phyloP scores from a whole-genome alignment of 768 basidiomycete species.

The Sporobolomyces phaffii region DNA sequence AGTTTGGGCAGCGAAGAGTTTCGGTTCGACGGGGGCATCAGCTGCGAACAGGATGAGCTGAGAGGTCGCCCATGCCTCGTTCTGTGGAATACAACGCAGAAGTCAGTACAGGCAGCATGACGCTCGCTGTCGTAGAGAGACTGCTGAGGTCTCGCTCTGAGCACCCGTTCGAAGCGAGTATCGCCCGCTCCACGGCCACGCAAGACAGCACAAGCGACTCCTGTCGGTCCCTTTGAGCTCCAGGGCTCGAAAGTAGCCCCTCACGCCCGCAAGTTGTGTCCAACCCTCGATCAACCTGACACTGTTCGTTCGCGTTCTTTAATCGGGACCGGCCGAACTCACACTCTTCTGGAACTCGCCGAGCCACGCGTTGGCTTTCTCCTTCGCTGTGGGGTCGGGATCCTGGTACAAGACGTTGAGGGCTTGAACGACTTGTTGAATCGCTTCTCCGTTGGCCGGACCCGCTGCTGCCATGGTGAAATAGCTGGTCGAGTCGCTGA shows the following conservation, averaged over 20 bases:
- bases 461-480: neutral
- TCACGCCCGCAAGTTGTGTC: neutral
- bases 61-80: conserved; percentile 93
- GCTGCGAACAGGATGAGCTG: conserved; percentile 79
- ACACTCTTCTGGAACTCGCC: conserved; percentile 99
- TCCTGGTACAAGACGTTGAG: conserved; percentile 48
- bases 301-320: neutral
- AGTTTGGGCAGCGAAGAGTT: conserved; percentile 93
- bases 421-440: conserved; percentile 44
- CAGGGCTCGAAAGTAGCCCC: too few species aligned
- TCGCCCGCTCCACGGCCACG: neutral
- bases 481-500: too few species aligned
- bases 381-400: conserved; percentile 75
- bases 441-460: conserved; percentile 4
- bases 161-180: neutral
- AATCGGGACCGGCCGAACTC: conserved; percentile 49
- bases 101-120: neutral
- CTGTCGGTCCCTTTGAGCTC: too few species aligned
- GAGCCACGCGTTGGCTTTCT: conserved; percentile 87
- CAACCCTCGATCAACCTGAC: neutral
- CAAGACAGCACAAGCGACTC: too few species aligned
- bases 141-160: neutral
- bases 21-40: conserved; percentile 69
- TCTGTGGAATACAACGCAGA: conserved; percentile 52
- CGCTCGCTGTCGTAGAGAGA: neutral